Evolutionary conservation across 1,284 basidiomycete genomes (phyloP).

Genomic region (Leccinum fallax): DNA sequence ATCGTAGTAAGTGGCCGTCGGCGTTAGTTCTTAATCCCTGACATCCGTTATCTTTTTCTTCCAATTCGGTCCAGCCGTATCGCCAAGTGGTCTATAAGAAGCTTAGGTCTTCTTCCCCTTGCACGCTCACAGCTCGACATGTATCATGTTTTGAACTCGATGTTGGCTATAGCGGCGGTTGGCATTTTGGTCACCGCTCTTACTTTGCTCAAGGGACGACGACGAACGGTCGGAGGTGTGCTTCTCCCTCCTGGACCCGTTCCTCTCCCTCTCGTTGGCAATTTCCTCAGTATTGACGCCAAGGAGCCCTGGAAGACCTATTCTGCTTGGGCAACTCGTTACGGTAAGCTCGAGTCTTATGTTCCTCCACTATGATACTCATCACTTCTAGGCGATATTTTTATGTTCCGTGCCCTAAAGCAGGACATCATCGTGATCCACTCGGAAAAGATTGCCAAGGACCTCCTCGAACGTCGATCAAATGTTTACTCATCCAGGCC

Average conservation of each 20-base stretch:
- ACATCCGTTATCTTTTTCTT: background rate
- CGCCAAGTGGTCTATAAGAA: slow-evolving; percentile 2
- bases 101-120: background rate
- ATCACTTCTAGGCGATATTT: slow-evolving; percentile 21
- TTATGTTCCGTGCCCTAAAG: slow-evolving; percentile 24
- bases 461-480: slow-evolving; percentile 29
- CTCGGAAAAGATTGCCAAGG: slow-evolving; percentile 25
- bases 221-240: background rate
- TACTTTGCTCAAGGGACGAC: slow-evolving; percentile 12
- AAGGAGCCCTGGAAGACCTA: slow-evolving; percentile 26
- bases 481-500: slow-evolving; percentile 32
- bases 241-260: slow-evolving; percentile 27
- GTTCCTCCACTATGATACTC: background rate
- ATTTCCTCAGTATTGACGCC: slow-evolving; percentile 22
- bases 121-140: slow-evolving; percentile 1
- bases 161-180: slow-evolving; percentile 3
- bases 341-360: slow-evolving; percentile 12
- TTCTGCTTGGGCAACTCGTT: slow-evolving; percentile 21
- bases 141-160: slow-evolving; percentile 3
- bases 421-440: slow-evolving; percentile 29
- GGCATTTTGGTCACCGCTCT: slow-evolving; percentile 4
- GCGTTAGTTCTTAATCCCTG: too few relatives aligned
- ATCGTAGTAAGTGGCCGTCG: too few relatives aligned
- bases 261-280: slow-evolving; percentile 27
- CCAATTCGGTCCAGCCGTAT: background rate